Percentiles rank a stretch among this genome's conserved stretches.
Conservation (phyloP, 1,284 basidiomycete genomes). For the Cutaneotrichosporon sp. region DNA sequence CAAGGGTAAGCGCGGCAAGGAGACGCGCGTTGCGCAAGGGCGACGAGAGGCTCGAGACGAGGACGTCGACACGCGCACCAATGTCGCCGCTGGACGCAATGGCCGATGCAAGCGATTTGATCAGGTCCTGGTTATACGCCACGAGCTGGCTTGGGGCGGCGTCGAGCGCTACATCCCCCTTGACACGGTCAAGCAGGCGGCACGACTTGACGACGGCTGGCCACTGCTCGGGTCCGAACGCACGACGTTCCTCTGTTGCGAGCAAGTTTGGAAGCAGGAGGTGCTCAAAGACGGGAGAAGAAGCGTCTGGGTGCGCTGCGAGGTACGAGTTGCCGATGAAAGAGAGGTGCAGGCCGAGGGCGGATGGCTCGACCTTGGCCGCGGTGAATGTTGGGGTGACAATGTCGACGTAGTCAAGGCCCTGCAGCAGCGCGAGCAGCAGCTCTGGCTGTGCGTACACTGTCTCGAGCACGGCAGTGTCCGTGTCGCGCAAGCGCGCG, state of each 20-base stretch:
- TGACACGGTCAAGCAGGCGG: constrained; percentile 11
- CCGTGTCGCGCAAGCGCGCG: constrained; percentile 62
- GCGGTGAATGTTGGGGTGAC: constrained; percentile 52
- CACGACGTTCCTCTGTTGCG: constrained; percentile 63
- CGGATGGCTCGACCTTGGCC: constrained; percentile 36
- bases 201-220: constrained; percentile 8
- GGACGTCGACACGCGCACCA: constrained; percentile 14
- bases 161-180: constrained; percentile 1
- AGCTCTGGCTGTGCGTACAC: constrained; percentile 57
- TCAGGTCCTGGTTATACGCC: constrained; percentile 14
- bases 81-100: constrained; percentile 16
- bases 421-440: constrained; percentile 53
- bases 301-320: constrained; percentile 37
- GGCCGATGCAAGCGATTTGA: constrained; percentile 11
- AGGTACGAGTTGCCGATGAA: constrained; percentile 59
- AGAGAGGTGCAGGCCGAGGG: constrained; percentile 56
- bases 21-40: constrained; percentile 7
- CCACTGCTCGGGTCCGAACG: constrained; percentile 62
- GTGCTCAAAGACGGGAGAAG: constrained; percentile 55
- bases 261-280: constrained; percentile 69
- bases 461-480: constrained; percentile 57
- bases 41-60: constrained; percentile 10
- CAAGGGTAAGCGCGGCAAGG: constrained; percentile 14
- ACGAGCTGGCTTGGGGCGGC: constrained; percentile 6
- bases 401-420: constrained; percentile 52